Evolutionary conservation across 1,139 yeast species (phyloP), one percentile per base, ranked within the genome.

Genomic region (Suhomyces coccinellae): DNA sequence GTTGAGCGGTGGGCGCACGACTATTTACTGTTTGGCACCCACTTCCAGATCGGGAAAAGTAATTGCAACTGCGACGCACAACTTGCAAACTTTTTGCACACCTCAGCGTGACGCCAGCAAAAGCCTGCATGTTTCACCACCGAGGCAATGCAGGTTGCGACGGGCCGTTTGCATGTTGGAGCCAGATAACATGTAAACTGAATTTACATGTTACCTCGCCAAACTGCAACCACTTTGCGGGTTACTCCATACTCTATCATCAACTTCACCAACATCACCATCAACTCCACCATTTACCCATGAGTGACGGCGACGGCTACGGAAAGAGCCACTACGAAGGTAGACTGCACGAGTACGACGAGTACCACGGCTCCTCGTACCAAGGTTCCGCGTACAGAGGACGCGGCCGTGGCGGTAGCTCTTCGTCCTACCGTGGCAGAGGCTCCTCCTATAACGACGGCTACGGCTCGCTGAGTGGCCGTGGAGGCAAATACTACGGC

Each of bases 1-100:
- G 37, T 16, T 6, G 9, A 22, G 9, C 29, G 35, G 38, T 33
- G 35, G 13, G 17, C 32, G 31, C 45, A 37, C 45, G 41, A 42
- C 40, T 35, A 38, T 42, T 37, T 38, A 38, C 32, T 16, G 36
- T 41, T 41, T 41, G 40, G 28, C 35, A 33, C 14, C 26, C 8
- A 20, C 36, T 44, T 12, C 49, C 49, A 14, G 29, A 46, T 43
- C 44, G 38, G 49, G 49, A 43, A 43, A 11, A 34, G 49, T 46
- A 46, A 46, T 46, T 20, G 17, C 30, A 16, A 31, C 29, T 20
- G 17, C 30, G 13, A 31, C 29, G 7, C 28, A 16, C 30, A 14
- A 15, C 12, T 11, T 24, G 28, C 32, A 27, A 16, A 8, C 15
- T 11, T 27, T 28, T 16, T 13, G 39, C 26, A 29, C n/a, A 16